These are phyloP conservation scores for Sarocladiaceae sp. DNA, from an alignment of 2,329 filamentous ascomycete species.

Conservation along the genomic window DNA sequence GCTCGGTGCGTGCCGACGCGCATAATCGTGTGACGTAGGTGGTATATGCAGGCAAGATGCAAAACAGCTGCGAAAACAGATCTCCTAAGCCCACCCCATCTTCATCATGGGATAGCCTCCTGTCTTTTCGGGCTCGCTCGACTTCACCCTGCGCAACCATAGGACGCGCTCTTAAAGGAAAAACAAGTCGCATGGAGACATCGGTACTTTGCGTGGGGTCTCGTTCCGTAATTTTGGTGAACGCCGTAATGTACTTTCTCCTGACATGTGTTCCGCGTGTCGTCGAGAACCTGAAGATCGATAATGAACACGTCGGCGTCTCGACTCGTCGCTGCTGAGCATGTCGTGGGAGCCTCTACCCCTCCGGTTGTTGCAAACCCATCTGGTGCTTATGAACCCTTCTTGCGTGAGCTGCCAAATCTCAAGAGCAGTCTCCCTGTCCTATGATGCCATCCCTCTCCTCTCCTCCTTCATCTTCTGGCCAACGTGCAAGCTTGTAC, in stretches of 20 bases:
- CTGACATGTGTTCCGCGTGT: too few species aligned
- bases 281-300: too few species aligned
- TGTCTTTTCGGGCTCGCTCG: too few species aligned
- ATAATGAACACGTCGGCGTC: too few species aligned
- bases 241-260: too few species aligned
- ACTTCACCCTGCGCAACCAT: too few species aligned
- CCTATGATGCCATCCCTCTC: slow-evolving; percentile 9
- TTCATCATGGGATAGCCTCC: not conserved
- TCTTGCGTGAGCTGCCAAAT: slow-evolving; percentile 5
- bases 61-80: not conserved
- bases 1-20: not conserved
- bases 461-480: not conserved
- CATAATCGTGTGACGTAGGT: slow-evolving; percentile 1
- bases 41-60: slow-evolving; percentile 3
- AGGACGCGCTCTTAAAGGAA: too few species aligned
- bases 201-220: too few species aligned
- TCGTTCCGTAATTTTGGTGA: too few species aligned
- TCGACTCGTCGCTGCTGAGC: not conserved
- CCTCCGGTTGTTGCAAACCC: not conserved
- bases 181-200: too few species aligned
- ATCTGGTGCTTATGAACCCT: not conserved
- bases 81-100: not conserved
- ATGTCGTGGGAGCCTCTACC: not conserved
- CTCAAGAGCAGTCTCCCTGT: slow-evolving; percentile 2
- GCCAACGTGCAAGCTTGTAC: not conserved